These are phyloP conservation scores for Aspergillus sp. DNA, from an alignment of 2,329 filamentous ascomycete genomes.

Conservation along the genomic window DNA sequence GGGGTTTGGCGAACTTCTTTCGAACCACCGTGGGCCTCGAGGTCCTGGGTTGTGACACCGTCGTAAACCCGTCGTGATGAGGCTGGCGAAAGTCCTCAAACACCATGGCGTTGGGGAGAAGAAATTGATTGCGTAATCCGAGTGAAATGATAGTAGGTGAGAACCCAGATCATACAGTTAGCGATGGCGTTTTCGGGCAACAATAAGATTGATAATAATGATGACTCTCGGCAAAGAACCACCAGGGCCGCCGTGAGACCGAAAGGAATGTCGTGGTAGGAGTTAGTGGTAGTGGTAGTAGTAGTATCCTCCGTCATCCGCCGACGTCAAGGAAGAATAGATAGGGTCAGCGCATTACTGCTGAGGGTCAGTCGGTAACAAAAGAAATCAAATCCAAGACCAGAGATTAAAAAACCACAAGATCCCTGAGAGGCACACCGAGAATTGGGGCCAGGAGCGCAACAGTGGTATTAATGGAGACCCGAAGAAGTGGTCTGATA, in stretches of 20 bases:
- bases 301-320: background rate
- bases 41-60: constrained; percentile 24
- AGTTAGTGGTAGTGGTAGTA: too few relatives aligned
- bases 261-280: too few relatives aligned
- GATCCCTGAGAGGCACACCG: too few relatives aligned
- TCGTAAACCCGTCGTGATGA: constrained; percentile 13
- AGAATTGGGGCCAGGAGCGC: background rate
- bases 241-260: too few relatives aligned
- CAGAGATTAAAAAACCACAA: too few relatives aligned
- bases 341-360: constrained; percentile 10
- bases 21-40: constrained; percentile 32
- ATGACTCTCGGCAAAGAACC: too few relatives aligned
- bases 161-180: too few relatives aligned
- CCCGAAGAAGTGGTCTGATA: constrained; percentile 26
- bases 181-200: too few relatives aligned
- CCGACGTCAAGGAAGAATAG: background rate
- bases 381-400: too few relatives aligned
- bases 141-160: too few relatives aligned
- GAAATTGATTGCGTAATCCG: background rate
- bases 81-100: constrained; percentile 17
- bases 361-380: background rate
- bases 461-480: constrained; percentile 7
- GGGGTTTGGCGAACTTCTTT: constrained; percentile 46
- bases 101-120: constrained; percentile 18
- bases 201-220: too few relatives aligned